These are phyloP conservation scores for Prinsepia uniflora DNA, from an alignment of 306 rosid species.

Conservation along the genomic window DNA sequence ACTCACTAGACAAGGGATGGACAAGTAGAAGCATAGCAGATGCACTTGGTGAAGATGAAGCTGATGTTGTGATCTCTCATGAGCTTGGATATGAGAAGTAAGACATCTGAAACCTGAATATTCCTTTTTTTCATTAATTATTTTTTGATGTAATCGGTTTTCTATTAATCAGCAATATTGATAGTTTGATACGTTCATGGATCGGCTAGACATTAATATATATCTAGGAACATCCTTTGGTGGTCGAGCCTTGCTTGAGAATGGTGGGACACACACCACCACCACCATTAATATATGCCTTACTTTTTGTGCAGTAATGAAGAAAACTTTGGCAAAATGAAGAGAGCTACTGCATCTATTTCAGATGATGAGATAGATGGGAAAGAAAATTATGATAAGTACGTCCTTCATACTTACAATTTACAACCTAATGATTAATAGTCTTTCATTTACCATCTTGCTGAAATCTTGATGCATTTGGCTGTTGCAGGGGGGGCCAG, in stretches of 20 bases:
- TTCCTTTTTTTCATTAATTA: background rate
- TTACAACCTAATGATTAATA: conserved; percentile 9
- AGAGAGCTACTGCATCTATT: conserved; percentile 40
- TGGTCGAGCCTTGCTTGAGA: background rate
- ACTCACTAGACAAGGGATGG: conserved; percentile 48
- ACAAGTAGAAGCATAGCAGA: conserved; percentile 70
- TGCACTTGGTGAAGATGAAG: conserved; percentile 99
- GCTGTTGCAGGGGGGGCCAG: conserved; percentile 43
- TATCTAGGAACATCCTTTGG: conserved; percentile 2
- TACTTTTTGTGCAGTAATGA: conserved; percentile 28
- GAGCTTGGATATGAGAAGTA: conserved; percentile 52
- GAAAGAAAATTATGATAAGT: conserved; percentile 39
- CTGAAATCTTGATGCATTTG: conserved; percentile 33
- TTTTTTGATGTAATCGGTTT: conserved; percentile 2
- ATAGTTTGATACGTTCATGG: background rate
- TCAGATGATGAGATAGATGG: conserved; percentile 30
- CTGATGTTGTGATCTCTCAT: conserved; percentile 70
- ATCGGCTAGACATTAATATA: no score
- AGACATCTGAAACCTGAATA: conserved; percentile 30
- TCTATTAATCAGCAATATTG: background rate
- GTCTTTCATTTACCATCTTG: conserved; percentile 9
- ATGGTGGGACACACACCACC: no score
- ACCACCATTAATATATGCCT: no score
- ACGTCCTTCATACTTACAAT: conserved; percentile 12
- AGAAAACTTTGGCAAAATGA: conserved; percentile 31